Base-by-base conservation (phyloP, 306 rosid species). In the Crataegus laevigata region DNA sequence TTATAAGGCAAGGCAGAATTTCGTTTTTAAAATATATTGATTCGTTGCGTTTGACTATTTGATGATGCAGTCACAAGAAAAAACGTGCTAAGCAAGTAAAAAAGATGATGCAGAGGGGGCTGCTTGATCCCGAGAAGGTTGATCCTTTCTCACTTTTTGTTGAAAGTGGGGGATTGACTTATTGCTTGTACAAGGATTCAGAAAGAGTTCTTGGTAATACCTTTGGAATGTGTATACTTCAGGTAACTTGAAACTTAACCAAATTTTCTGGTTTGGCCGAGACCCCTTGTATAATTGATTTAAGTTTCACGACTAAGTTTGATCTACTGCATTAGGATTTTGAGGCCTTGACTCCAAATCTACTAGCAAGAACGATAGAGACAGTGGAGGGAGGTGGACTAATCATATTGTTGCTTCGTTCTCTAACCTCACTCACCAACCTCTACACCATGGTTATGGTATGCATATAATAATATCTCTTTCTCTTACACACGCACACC, bases 351-450 rank as follows among this genome's bases (percentile, higher is more conserved):
- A 92, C 97, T 9, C 97, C 99, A 32, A 94, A 94, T 87, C 89
- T 92, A 47, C 87, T 94, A 4, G 99, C 97, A 72, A 90, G 99
- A 82, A 89, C 99, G 0, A 90, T 94, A 77, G 99, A 94, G 85
- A 94, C 99, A 0, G 99, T 92, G 74, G 96, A 94, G 85, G 99
- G 99, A 77, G 99, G 99, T 54, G 99, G 99, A 57, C n/a, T 94
- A 81, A 59, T 94, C 68, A 55, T 94, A 78, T 85, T 94, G 86
- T 80, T 94, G 61, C 84, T 94, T 71, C 96, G 87, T 68, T 86
- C 99, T 70, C 78, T 94, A 29, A 68, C 96, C 73, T 94, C 99
- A 6, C 83, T 94, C 79, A 92, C 99, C 79, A 94, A 92, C 82
- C 86, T 94, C 70, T 94, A 77, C 88, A 92, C 99, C 76, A 94